Evolutionary conservation across 2,329 filamentous ascomycete species (phyloP).

Genomic region (Cercospora brassicicola): DNA sequence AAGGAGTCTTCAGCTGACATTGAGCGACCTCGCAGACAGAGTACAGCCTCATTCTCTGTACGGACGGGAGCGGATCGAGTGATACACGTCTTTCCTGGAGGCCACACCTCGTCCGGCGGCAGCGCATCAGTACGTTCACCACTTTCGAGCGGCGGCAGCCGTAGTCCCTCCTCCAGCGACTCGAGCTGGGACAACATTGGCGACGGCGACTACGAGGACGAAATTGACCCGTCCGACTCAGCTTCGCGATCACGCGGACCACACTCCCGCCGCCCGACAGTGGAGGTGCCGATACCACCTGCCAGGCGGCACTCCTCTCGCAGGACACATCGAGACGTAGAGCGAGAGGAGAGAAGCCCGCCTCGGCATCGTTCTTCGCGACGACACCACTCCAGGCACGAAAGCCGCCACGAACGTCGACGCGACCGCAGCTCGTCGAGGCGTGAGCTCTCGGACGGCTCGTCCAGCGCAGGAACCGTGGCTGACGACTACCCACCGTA

Average conservation of each 20-base stretch:
- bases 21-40: slow-evolving; percentile 24
- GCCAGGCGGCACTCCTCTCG: slow-evolving; percentile 44
- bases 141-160: slow-evolving; percentile 32
- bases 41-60: slow-evolving; percentile 25
- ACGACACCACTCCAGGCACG: slow-evolving; percentile 30
- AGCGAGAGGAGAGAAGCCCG: slow-evolving; percentile 25
- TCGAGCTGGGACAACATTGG: slow-evolving; percentile 36
- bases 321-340: slow-evolving; percentile 29
- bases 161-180: slow-evolving; percentile 32
- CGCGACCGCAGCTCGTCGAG: slow-evolving; percentile 30
- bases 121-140: slow-evolving; percentile 36
- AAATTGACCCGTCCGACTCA: slow-evolving; percentile 53
- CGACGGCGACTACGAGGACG: slow-evolving; percentile 40
- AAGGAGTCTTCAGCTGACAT: slow-evolving; percentile 27
- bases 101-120: slow-evolving; percentile 34
- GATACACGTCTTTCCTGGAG: slow-evolving; percentile 30
- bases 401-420: slow-evolving; percentile 26
- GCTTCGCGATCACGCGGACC: slow-evolving; percentile 46
- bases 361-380: slow-evolving; percentile 31
- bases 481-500: slow-evolving; percentile 49
- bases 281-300: slow-evolving; percentile 40
- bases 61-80: slow-evolving; percentile 30
- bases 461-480: slow-evolving; percentile 41
- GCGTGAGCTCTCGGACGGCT: slow-evolving; percentile 39
- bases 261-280: slow-evolving; percentile 37